phyloP scores from a whole-genome alignment of 2,329 filamentous ascomycete species.

The Periconia sp. region DNA sequence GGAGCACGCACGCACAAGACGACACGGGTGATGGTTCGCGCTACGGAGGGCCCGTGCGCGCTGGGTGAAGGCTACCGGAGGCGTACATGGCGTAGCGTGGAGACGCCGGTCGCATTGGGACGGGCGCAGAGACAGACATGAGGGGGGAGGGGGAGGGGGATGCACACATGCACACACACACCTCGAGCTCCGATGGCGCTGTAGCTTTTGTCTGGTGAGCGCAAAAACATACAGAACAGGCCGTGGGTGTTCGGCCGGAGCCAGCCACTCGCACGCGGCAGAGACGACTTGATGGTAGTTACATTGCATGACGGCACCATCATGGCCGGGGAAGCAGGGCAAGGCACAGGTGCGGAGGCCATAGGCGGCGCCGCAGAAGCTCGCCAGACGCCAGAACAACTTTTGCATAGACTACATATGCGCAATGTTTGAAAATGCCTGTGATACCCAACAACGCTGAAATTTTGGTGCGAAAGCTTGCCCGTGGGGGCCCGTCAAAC shows the following conservation, averaged over 20 bases:
- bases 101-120: neutral
- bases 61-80: conserved; percentile 27
- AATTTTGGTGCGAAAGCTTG: conserved; percentile 34
- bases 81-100: conserved; percentile 10
- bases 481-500: conserved; percentile 29
- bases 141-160: too few relatives aligned
- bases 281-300: too few relatives aligned
- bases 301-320: too few relatives aligned
- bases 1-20: conserved; percentile 21
- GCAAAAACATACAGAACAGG: too few relatives aligned
- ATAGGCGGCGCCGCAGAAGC: too few relatives aligned
- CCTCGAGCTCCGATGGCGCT: too few relatives aligned
- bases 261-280: too few relatives aligned
- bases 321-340: too few relatives aligned
- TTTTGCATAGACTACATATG: conserved; percentile 47
- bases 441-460: conserved; percentile 33
- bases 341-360: conserved; percentile 2
- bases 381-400: conserved; percentile 22
- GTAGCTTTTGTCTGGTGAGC: too few relatives aligned
- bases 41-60: conserved; percentile 34
- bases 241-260: too few relatives aligned
- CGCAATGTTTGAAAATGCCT: conserved; percentile 21
- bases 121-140: too few relatives aligned
- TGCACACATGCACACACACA: too few relatives aligned
- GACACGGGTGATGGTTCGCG: conserved; percentile 41